Evolutionary conservation across 257 asterid genomes (phyloP).

Genomic region (Vinca minor): DNA sequence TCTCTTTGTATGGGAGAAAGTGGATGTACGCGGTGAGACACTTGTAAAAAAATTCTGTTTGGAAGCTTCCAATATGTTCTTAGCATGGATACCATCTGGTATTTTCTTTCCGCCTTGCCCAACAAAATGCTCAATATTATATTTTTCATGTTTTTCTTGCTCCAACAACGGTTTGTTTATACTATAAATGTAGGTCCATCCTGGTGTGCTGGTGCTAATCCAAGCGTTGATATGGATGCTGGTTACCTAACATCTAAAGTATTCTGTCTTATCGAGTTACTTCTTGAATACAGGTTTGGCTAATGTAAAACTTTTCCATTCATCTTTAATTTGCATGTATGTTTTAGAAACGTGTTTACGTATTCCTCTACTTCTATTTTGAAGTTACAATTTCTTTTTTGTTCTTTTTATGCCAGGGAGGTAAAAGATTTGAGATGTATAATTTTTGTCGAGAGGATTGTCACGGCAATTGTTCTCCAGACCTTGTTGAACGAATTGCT

Average conservation of each 20-base stretch:
- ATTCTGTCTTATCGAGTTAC: slow-evolving; percentile 48
- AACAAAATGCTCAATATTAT: not conserved
- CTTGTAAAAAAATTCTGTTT: slow-evolving; percentile 38
- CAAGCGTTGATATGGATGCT: slow-evolving; percentile 25
- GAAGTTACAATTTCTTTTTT: not conserved
- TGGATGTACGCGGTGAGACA: slow-evolving; percentile 34
- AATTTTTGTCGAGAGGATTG: slow-evolving; percentile 71
- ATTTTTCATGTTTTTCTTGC: not conserved
- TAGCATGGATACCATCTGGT: slow-evolving; percentile 49
- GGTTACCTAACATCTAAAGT: slow-evolving; percentile 60
- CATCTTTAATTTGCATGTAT: not conserved
- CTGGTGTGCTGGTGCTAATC: slow-evolving; percentile 27
- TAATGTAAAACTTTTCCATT: not conserved
- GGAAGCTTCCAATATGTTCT: slow-evolving; percentile 41
- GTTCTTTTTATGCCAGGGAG: slow-evolving; percentile 30
- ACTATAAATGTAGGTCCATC: slow-evolving; percentile 26
- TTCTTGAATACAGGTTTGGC: slow-evolving; percentile 69
- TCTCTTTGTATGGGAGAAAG: slow-evolving; percentile 34
- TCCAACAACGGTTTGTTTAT: slow-evolving; percentile 9
- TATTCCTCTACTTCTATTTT: no score
- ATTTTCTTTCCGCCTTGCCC: slow-evolving; percentile 5
- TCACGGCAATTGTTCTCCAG: slow-evolving; percentile 60
- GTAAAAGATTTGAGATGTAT: slow-evolving; percentile 71
- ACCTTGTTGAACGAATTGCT: slow-evolving; percentile 58
- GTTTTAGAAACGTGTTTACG: no score